Evolutionary conservation across 2,329 filamentous ascomycete species (phyloP).

Genomic region (Calonectria hongkongensis): DNA sequence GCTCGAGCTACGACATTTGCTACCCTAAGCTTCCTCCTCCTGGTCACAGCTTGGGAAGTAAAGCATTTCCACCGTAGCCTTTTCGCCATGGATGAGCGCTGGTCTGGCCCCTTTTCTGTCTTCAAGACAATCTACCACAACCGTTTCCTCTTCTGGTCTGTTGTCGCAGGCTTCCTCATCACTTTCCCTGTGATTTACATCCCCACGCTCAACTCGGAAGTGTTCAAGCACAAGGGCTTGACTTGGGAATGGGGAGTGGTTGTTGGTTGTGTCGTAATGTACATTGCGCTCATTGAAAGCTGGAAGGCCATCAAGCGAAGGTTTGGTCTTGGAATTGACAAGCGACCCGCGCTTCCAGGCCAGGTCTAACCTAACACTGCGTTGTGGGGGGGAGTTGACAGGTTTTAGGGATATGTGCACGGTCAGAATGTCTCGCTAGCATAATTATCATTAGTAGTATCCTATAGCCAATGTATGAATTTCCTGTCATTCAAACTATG

Average conservation of each 20-base stretch:
- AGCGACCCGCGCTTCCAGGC: conserved; percentile 44
- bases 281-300: conserved; percentile 77
- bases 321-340: conserved; percentile 60
- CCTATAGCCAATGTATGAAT: conserved; percentile 53
- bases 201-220: conserved; percentile 77
- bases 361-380: conserved; percentile 45
- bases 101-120: conserved; percentile 69
- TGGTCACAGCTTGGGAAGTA: conserved; percentile 84
- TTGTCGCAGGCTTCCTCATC: conserved; percentile 75
- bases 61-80: conserved; percentile 82
- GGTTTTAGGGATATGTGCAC: conserved; percentile 57
- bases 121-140: conserved; percentile 81
- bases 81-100: conserved; percentile 78
- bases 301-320: conserved; percentile 82
- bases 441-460: conserved; percentile 54
- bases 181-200: conserved; percentile 81
- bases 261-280: conserved; percentile 73
- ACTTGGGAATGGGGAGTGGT: conserved; percentile 85
- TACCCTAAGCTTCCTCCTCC: conserved; percentile 79
- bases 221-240: conserved; percentile 82
- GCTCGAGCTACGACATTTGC: conserved; percentile 82
- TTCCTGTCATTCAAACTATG: conserved; percentile 50
- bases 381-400: conserved; percentile 47
- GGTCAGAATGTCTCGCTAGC: conserved; percentile 53
- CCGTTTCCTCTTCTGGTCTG: conserved; percentile 79